Conservation (phyloP, 768 basidiomycete species). For the Trametes villosa region DNA sequence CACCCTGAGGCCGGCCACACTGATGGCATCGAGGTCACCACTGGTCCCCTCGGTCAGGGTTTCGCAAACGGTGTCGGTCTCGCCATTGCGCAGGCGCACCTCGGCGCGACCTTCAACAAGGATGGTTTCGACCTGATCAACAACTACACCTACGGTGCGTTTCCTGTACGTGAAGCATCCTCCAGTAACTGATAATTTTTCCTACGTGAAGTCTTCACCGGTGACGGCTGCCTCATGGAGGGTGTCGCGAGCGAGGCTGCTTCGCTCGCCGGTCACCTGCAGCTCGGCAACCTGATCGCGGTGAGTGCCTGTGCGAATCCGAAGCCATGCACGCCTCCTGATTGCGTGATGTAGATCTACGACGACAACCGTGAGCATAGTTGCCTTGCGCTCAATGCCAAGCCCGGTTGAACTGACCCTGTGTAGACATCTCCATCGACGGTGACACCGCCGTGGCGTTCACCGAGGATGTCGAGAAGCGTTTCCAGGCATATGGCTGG, state of each 20-base stretch:
- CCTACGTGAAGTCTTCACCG: constrained; percentile 69
- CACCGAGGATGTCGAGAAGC: constrained; percentile 89
- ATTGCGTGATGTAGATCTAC: constrained; percentile 62
- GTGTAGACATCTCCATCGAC: constrained; percentile 90
- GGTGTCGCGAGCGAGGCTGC: constrained; percentile 94
- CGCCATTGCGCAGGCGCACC: constrained; percentile 90
- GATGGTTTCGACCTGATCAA: constrained; percentile 79
- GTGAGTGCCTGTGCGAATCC: constrained; percentile 49
- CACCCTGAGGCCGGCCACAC: constrained; percentile 85
- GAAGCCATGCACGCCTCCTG: constrained; percentile 1
- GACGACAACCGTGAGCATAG: constrained; percentile 86
- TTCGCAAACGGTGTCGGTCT: constrained; percentile 93
- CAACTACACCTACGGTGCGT: constrained; percentile 85
- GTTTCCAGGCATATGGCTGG: constrained; percentile 94
- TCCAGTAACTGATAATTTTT: background rate
- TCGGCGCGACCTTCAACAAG: constrained; percentile 90
- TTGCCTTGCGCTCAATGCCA: background rate
- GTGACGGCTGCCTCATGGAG: constrained; percentile 97
- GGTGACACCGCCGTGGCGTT: constrained; percentile 91
- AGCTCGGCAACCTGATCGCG: constrained; percentile 91
- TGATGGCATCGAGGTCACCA: constrained; percentile 88
- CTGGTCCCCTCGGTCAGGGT: constrained; percentile 94
- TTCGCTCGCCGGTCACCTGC: constrained; percentile 90
- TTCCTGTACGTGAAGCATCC: too few species aligned
- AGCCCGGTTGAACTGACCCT: constrained; percentile 13